Evolutionary conservation across 257 asterid genomes (phyloP).

Genomic region (Thymus quinquecostatus): DNA sequence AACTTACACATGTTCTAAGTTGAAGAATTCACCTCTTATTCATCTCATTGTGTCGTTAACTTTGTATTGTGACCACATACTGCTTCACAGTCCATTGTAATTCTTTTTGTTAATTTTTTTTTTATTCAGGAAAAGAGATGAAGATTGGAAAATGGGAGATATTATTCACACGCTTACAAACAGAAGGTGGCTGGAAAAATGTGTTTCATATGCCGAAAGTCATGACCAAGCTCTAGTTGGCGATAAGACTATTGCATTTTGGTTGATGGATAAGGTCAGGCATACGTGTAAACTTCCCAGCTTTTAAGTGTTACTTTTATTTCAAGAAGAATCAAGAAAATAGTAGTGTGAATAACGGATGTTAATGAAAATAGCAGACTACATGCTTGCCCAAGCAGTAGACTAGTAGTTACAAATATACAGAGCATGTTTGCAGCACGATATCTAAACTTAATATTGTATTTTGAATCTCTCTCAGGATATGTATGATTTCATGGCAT

Average conservation of each 20-base stretch:
- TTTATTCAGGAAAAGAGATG: conserved; percentile 89
- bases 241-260: conserved; percentile 96
- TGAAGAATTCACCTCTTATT: conserved; percentile 8
- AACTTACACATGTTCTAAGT: neutral
- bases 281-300: conserved; percentile 19
- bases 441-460: conserved; percentile 21
- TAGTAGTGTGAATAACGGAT: too few species aligned
- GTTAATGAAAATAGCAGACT: too few species aligned
- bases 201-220: conserved; percentile 92
- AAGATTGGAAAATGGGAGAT: conserved; percentile 97
- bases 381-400: too few species aligned
- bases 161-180: conserved; percentile 81
- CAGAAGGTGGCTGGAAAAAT: conserved; percentile 93
- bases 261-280: conserved; percentile 99
- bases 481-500: conserved; percentile 98
- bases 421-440: conserved; percentile 12
- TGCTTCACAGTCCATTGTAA: conserved; percentile 1
- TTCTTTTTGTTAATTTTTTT: conserved; percentile 32
- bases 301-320: conserved; percentile 10
- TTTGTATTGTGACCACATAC: neutral
- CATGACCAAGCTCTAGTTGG: conserved; percentile 99
- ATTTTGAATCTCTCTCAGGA: conserved; percentile 59
- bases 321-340: conserved; percentile 17
- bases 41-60: conserved; percentile 1
- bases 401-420: conserved; percentile 4